Evolutionary conservation across 768 basidiomycete genomes (phyloP).

Genomic region (Fomitopsis serialis): DNA sequence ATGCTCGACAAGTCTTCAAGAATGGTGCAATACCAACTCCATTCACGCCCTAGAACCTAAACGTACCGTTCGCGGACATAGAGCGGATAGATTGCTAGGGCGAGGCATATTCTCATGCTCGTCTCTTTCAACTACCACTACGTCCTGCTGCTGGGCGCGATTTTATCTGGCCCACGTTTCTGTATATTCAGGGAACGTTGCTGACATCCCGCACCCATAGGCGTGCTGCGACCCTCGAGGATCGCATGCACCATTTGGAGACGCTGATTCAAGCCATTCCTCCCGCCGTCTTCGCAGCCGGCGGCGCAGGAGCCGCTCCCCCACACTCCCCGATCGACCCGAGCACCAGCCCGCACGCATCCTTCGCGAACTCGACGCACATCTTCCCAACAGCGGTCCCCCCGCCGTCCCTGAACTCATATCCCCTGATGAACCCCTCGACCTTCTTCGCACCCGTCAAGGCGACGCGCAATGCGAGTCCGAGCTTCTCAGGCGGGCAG

Average conservation of each 20-base stretch:
- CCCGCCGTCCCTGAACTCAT: conserved; percentile 73
- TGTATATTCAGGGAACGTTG: neutral
- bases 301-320: conserved; percentile 33
- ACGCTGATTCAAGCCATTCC: conserved; percentile 82
- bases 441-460: conserved; percentile 61
- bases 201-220: conserved; percentile 27
- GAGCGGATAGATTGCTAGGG: neutral
- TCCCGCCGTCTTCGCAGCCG: conserved; percentile 69
- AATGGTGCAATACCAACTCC: no score
- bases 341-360: conserved; percentile 27
- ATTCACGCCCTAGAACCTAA: no score
- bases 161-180: neutral
- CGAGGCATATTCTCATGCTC: neutral
- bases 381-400: conserved; percentile 54
- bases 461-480: conserved; percentile 43
- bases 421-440: conserved; percentile 77
- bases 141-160: neutral
- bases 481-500: conserved; percentile 24
- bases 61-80: neutral
- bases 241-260: conserved; percentile 85
- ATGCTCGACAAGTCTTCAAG: no score
- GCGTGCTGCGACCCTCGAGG: conserved; percentile 78
- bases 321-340: conserved; percentile 26
- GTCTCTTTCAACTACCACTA: neutral
- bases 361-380: conserved; percentile 36